A percentile compares a stretch with the other conserved stretches of the same genome.
These are phyloP conservation scores for Malassezia yamatoensis DNA, from an alignment of 1,284 basidiomycete genomes.

Conservation along the genomic window DNA sequence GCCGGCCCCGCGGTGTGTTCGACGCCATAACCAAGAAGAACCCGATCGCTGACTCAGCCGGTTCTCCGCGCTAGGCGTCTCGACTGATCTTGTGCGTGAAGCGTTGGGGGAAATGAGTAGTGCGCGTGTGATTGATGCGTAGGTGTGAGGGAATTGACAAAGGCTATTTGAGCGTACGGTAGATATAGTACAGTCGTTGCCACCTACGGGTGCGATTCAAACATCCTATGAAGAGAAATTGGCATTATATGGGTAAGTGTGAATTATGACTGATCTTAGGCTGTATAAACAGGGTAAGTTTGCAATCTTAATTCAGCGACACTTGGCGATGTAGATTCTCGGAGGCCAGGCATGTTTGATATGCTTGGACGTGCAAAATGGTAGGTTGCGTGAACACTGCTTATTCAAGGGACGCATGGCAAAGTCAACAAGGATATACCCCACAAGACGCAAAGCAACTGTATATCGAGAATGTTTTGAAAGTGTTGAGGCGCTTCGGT, in stretches of 20 bases:
- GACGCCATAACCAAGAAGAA: conserved; percentile 5
- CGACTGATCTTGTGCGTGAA: neutral
- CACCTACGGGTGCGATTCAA: conserved; percentile 89
- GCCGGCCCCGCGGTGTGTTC: neutral
- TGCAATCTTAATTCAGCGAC: conserved; percentile 56
- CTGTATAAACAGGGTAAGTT: conserved; percentile 47
- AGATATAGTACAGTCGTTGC: conserved; percentile 76
- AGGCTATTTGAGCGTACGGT: conserved; percentile 84
- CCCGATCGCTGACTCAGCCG: conserved; percentile 7
- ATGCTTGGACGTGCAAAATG: conserved; percentile 90
- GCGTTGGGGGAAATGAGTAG: conserved; percentile 32
- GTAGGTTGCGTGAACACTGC: conserved; percentile 50
- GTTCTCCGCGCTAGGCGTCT: neutral
- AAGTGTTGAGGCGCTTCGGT: conserved; percentile 71
- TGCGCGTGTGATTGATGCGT: conserved; percentile 42
- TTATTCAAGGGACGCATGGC: conserved; percentile 74
- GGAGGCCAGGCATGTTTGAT: conserved; percentile 78
- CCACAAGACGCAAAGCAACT: conserved; percentile 72
- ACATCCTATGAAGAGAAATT: conserved; percentile 94
- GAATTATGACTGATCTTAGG: conserved; percentile 18
- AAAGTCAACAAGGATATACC: conserved; percentile 72
- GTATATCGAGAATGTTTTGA: conserved; percentile 76
- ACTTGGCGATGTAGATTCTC: conserved; percentile 67
- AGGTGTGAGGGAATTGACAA: neutral
- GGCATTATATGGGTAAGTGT: conserved; percentile 69